Percentiles rank a stretch among this genome's conserved stretches.
phyloP scores from a whole-genome alignment of 106 monocot species.

The Platanthera zijinensis region DNA sequence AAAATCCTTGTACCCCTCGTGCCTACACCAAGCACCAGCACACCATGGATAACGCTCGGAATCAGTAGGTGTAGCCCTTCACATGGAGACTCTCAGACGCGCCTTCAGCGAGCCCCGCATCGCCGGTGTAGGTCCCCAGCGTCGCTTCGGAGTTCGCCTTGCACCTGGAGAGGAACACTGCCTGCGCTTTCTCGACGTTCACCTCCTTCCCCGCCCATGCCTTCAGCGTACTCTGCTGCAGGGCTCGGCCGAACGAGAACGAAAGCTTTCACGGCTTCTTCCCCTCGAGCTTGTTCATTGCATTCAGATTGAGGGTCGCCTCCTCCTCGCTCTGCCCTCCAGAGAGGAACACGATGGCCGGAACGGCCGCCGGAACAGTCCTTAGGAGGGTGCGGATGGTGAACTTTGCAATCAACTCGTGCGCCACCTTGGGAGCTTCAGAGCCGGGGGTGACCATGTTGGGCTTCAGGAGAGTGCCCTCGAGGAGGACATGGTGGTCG shows the following conservation, averaged over 20 bases:
- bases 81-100: constrained; percentile 37
- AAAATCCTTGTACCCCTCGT: not conserved
- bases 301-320: constrained; percentile 32
- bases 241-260: constrained; percentile 29
- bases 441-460: constrained; percentile 51
- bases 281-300: constrained; percentile 26
- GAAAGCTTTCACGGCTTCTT: constrained; percentile 37
- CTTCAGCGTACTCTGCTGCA: constrained; percentile 30
- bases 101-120: constrained; percentile 20
- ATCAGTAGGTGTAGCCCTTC: constrained; percentile 40
- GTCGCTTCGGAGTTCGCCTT: constrained; percentile 41
- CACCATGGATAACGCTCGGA: not conserved
- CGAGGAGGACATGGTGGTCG: constrained; percentile 37
- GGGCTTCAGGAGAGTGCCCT: constrained; percentile 35
- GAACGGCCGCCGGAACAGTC: constrained; percentile 27
- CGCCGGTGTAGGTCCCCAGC: constrained; percentile 36
- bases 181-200: constrained; percentile 25
- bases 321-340: constrained; percentile 42
- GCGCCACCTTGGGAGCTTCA: constrained; percentile 28
- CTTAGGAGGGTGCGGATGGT: constrained; percentile 24
- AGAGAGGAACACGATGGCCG: constrained; percentile 30
- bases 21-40: not conserved
- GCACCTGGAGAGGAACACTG: constrained; percentile 26
- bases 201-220: constrained; percentile 31
- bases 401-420: constrained; percentile 28